Evolutionary conservation across 257 asterid species (phyloP).

Genomic region (Solanum clarkiae): DNA sequence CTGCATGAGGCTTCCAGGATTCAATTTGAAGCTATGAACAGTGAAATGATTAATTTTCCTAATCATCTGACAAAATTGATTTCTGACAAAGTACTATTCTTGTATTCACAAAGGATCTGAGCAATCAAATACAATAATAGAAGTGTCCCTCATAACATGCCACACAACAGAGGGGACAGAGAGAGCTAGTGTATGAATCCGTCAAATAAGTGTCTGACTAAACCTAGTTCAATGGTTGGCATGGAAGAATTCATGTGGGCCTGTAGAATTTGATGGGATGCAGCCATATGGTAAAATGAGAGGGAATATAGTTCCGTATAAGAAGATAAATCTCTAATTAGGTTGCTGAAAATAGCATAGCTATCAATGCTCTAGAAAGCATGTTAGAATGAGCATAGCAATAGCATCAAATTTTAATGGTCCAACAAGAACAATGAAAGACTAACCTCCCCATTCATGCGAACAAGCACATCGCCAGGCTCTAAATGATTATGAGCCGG

Average conservation of each 20-base stretch:
- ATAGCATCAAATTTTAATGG: neutral
- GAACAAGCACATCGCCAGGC: constrained; percentile 97
- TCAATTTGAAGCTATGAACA: constrained; percentile 1
- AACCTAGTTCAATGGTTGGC: neutral
- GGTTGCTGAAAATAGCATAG: neutral
- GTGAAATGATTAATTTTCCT: neutral
- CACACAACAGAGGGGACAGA: neutral
- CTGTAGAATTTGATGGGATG: neutral
- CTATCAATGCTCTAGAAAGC: neutral
- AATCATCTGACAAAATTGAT: neutral
- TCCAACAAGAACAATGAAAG: neutral
- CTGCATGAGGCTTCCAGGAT: constrained; percentile 33
- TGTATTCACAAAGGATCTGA: neutral
- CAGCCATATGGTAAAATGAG: neutral
- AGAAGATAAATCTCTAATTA: neutral
- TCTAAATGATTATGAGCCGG: constrained; percentile 90
- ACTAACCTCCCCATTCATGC: constrained; percentile 81
- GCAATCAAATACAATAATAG: neutral
- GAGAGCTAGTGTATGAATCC: neutral
- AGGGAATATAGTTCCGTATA: neutral
- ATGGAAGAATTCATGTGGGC: neutral
- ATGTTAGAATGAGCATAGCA: neutral
- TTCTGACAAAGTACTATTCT: neutral
- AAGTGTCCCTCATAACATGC: neutral
- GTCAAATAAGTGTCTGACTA: neutral